These are phyloP conservation scores for Brassica carinata DNA, from an alignment of 345 rosid species.

Conservation along the genomic window DNA sequence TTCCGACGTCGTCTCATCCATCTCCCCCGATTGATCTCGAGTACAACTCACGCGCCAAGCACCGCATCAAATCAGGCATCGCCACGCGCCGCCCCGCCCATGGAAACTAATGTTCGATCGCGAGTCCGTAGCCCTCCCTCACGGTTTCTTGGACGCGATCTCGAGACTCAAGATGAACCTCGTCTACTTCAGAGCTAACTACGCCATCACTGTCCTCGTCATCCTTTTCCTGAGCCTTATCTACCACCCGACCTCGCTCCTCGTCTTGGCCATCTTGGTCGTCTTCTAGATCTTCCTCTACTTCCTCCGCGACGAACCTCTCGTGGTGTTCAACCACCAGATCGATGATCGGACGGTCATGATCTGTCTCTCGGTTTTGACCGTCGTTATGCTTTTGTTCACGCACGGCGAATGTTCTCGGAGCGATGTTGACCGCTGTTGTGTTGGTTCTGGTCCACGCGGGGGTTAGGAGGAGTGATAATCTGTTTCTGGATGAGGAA, in stretches of 20 bases:
- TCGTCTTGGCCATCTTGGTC: conserved; percentile 62
- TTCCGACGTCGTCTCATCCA: conserved; percentile 69
- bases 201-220: conserved; percentile 56
- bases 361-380: conserved; percentile 51
- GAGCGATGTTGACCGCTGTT: conserved; percentile 52
- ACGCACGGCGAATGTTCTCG: conserved; percentile 60
- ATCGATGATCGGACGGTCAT: conserved; percentile 68
- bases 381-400: conserved; percentile 63
- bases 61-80: conserved; percentile 63
- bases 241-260: conserved; percentile 78
- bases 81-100: conserved; percentile 53
- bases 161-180: conserved; percentile 52
- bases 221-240: conserved; percentile 69
- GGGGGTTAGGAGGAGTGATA: conserved; percentile 63
- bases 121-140: conserved; percentile 49
- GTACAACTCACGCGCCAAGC: conserved; percentile 68
- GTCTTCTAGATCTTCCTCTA: conserved; percentile 73
- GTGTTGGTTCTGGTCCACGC: conserved; percentile 62
- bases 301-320: conserved; percentile 77
- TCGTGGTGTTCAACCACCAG: conserved; percentile 49
- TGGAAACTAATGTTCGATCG: conserved; percentile 69
- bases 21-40: conserved; percentile 45
- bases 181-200: conserved; percentile 65
- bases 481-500: conserved; percentile 65
- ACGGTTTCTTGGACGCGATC: conserved; percentile 45